Percentiles rank a stretch among this genome's conserved stretches.
phyloP scores from a whole-genome alignment of 495 filamentous ascomycete genomes.

The Venustampulla echinocandica region DNA sequence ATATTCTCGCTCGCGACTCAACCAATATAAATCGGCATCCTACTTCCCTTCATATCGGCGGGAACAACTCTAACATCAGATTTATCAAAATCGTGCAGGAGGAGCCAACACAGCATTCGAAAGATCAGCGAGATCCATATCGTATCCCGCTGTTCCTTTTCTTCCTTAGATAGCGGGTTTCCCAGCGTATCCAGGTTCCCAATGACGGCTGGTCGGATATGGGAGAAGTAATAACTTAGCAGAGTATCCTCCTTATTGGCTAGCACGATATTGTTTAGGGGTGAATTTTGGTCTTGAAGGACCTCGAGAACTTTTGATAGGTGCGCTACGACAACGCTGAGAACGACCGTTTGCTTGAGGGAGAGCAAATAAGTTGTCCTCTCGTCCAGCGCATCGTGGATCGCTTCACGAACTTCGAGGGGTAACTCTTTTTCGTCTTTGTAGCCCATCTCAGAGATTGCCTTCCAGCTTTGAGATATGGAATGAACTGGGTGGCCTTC shows the following conservation, averaged over 20 bases:
- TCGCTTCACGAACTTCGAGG: constrained; percentile 25
- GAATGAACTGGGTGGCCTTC: constrained; percentile 1
- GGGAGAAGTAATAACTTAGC: constrained; percentile 34
- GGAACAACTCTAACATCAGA: constrained; percentile 38
- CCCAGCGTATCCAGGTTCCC: constrained; percentile 7
- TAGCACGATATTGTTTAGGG: constrained; percentile 23
- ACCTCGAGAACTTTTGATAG: constrained; percentile 17
- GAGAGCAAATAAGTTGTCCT: constrained; percentile 25
- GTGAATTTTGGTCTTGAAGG: constrained; percentile 15
- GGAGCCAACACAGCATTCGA: constrained; percentile 44
- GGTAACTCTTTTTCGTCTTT: constrained; percentile 15
- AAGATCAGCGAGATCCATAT: constrained; percentile 42
- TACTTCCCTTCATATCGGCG: constrained; percentile 36
- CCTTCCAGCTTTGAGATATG: constrained; percentile 11
- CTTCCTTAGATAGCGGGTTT: constrained; percentile 1
- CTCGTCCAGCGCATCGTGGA: constrained; percentile 30
- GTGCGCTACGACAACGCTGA: constrained; percentile 18
- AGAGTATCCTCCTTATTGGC: constrained; percentile 34
- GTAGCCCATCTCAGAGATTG: constrained; percentile 9
- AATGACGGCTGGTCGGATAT: constrained; percentile 28
- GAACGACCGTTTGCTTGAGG: constrained; percentile 13
- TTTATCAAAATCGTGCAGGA: constrained; percentile 42
- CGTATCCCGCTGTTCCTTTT: constrained; percentile 19
- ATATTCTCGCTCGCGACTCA: constrained; percentile 1
- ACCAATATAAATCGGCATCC: constrained; percentile 40